Evolutionary conservation across 2,329 filamentous ascomycete species (phyloP), one percentile per base, ranked within the genome.

Genomic region (Colletotrichum liriopes): DNA sequence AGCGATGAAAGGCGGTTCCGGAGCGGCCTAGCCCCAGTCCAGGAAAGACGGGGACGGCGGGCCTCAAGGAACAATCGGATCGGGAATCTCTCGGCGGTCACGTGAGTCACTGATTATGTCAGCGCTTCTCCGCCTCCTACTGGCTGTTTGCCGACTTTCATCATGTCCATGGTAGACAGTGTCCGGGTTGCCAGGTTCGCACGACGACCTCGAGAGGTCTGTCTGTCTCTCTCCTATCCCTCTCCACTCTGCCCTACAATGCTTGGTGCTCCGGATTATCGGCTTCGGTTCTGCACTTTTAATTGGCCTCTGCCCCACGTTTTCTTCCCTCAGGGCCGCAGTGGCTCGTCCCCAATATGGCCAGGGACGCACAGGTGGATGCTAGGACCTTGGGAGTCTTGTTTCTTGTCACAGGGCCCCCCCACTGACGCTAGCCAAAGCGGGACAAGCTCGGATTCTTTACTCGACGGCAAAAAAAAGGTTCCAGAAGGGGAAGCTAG

Each of bases 301-400:
- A 29, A 73, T 69, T 73, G 69, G 72, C 61, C 20, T 26, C 23
- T 73, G 71, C 56, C 71, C 71, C 71, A 73, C 67, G 67, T 73
- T 73, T 67, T 59, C 56, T 54, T 56, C 47, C 67, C 49, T 73
- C 55, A 61, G 43, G 39, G 67, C 60, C 49, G 49, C 61, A 73
- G 61, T 63, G 62, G 67, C 51, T 63, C 43, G 55, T 45, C 54
- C 59, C 54, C 59, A 39, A 69, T 51, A 35, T 45, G 65, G 43
- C 37, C 54, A 41, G 68, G 71, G 63, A 61, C 43, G 35, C 41
- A 61, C 49, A 56, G 68, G 68, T 61, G 54, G 54, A 61, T 59
- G 63, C 68, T 71, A 41, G 49, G 66, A 32, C 60, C 67, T 63
- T 63, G 45, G 59, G 54, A 64, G 60, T 58, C 67, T 62, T 73